Conservation (phyloP, 306 rosid genomes). For the Citrullus amarus region DNA sequence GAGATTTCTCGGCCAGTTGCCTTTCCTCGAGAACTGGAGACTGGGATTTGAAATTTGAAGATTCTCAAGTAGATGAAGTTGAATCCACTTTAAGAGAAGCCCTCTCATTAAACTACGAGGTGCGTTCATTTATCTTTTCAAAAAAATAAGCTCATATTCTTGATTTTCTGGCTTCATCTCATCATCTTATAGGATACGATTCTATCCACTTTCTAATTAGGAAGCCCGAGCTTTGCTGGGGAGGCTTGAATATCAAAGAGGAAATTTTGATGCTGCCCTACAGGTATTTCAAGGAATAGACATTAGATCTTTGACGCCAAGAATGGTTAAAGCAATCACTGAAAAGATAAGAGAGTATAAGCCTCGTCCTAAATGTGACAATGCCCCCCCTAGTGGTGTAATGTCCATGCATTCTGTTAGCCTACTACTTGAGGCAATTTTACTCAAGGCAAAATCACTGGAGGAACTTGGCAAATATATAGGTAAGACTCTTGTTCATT, state of each 20-base stretch:
- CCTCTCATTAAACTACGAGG: constrained; percentile 88
- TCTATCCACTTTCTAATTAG: constrained; percentile 18
- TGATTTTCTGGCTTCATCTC: background rate
- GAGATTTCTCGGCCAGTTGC: constrained; percentile 92
- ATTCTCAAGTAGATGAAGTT: constrained; percentile 79
- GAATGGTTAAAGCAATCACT: constrained; percentile 64
- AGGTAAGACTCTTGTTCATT: constrained; percentile 31
- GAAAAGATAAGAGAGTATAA: constrained; percentile 47
- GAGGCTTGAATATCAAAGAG: constrained; percentile 90
- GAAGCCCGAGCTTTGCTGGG: constrained; percentile 96
- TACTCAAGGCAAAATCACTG: constrained; percentile 77
- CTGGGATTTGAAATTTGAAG: constrained; percentile 67
- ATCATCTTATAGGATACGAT: background rate
- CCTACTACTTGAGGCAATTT: constrained; percentile 80
- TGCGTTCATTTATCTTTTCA: constrained; percentile 11
- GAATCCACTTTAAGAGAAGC: constrained; percentile 91
- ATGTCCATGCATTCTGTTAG: constrained; percentile 97
- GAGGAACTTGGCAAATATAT: constrained; percentile 53
- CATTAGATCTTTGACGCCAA: constrained; percentile 41
- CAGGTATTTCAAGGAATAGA: constrained; percentile 92
- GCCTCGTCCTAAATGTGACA: constrained; percentile 38
- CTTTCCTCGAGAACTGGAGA: constrained; percentile 85
- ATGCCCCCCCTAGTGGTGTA: constrained; percentile 28
- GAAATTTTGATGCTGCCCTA: constrained; percentile 78
- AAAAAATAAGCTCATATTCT: background rate